phyloP scores from a whole-genome alignment of 2,329 filamentous ascomycete genomes.

The Colletotrichum cordylinicola region DNA sequence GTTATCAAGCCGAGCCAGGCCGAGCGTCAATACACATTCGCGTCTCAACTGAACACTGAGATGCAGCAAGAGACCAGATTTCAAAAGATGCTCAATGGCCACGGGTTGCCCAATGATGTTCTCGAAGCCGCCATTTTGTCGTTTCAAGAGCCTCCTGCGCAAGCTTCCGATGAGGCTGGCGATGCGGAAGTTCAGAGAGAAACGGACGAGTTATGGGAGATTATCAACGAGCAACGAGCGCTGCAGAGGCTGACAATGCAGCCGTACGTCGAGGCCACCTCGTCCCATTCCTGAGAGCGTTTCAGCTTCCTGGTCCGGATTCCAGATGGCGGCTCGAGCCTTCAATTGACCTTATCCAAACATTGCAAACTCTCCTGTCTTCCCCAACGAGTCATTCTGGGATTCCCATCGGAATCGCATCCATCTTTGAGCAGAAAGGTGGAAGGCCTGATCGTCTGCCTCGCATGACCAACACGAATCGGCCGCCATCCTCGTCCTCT shows the following conservation, averaged over 20 bases:
- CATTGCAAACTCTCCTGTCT: background rate
- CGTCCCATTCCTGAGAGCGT: constrained; percentile 15
- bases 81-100: constrained; percentile 46
- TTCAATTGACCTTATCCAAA: constrained; percentile 23
- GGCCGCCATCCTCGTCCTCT: background rate
- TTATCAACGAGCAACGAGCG: constrained; percentile 42
- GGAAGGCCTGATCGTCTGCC: background rate
- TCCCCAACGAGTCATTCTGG: constrained; percentile 1
- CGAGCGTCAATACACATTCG: constrained; percentile 69
- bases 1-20: constrained; percentile 84
- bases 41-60: constrained; percentile 63
- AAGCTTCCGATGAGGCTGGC: constrained; percentile 29
- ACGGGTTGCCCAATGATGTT: constrained; percentile 51
- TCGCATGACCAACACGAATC: constrained; percentile 17
- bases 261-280: constrained; percentile 31
- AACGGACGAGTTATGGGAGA: constrained; percentile 44
- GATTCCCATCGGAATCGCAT: background rate
- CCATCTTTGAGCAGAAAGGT: background rate
- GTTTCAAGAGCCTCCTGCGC: constrained; percentile 40
- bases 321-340: constrained; percentile 19
- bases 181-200: constrained; percentile 27
- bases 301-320: constrained; percentile 2
- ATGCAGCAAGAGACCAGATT: constrained; percentile 47
- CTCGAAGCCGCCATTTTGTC: constrained; percentile 57
- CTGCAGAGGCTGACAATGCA: constrained; percentile 38